Evolutionary conservation across 306 rosid species (phyloP).

Genomic region (Prunus dulcis): DNA sequence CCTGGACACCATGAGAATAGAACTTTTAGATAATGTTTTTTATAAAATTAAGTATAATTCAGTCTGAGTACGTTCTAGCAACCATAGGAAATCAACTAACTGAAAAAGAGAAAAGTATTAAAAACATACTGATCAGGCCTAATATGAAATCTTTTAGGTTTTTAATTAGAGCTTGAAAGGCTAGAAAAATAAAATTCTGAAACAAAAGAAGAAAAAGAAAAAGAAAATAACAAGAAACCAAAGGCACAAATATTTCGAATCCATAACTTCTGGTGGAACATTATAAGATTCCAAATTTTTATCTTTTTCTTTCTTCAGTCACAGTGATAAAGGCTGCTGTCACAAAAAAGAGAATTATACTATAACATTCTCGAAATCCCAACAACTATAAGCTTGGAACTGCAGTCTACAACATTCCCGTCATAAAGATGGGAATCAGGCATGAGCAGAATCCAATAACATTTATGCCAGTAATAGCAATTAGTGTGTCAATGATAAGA

Average conservation of each 20-base stretch:
- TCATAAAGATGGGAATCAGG: not conserved
- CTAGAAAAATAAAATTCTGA: not conserved
- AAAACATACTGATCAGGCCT: not conserved
- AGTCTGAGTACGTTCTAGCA: constrained; percentile 12
- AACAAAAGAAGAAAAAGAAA: not conserved
- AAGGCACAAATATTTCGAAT: not conserved
- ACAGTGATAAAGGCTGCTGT: not conserved
- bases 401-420: not conserved
- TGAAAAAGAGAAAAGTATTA: not conserved
- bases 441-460: not conserved
- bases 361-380: constrained; percentile 7
- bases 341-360: not conserved
- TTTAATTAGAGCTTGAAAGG: constrained; percentile 1
- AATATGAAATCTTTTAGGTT: not conserved
- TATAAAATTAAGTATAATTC: constrained; percentile 9
- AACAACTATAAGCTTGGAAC: not conserved
- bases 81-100: not conserved
- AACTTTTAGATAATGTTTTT: constrained; percentile 27
- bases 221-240: not conserved
- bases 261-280: not conserved
- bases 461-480: not conserved
- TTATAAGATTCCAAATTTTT: not conserved
- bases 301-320: not conserved
- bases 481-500: not conserved
- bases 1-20: constrained; percentile 42